Conservation (phyloP, 495 filamentous ascomycete species). For the Aspergillus sclerotiicarbonarius region DNA sequence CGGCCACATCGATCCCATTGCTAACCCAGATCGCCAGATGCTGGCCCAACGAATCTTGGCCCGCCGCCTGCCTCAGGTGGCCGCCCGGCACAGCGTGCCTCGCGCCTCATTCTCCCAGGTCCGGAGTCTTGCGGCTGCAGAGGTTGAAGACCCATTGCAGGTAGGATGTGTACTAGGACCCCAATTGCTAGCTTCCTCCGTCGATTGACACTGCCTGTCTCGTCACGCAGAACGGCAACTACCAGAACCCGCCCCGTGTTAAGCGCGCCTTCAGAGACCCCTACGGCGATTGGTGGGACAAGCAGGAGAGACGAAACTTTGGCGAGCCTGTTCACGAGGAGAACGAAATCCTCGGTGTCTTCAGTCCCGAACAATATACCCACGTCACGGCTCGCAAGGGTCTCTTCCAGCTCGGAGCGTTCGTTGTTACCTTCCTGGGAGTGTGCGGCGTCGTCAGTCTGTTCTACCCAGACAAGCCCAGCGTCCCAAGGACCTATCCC, state of each 20-base stretch:
- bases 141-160: conserved; percentile 74
- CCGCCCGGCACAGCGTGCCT: conserved; percentile 50
- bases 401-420: conserved; percentile 68
- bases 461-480: conserved; percentile 82
- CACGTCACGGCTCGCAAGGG: conserved; percentile 74
- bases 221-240: conserved; percentile 75
- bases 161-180: conserved; percentile 42
- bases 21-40: conserved; percentile 51
- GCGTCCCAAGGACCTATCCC: conserved; percentile 74
- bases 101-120: conserved; percentile 52
- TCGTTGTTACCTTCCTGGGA: conserved; percentile 67
- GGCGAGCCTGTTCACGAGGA: conserved; percentile 97
- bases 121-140: conserved; percentile 51
- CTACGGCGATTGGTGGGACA: conserved; percentile 94
- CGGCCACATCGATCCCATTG: conserved; percentile 8
- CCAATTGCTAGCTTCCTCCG: conserved; percentile 1
- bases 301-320: conserved; percentile 93
- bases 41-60: conserved; percentile 59
- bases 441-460: conserved; percentile 67
- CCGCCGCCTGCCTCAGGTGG: conserved; percentile 46
- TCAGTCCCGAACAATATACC: conserved; percentile 86
- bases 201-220: conserved; percentile 18
- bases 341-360: conserved; percentile 89
- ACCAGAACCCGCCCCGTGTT: conserved; percentile 77
- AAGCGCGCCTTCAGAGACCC: conserved; percentile 92